A percentile compares a stretch with the other conserved stretches of the same genome.
phyloP scores from a whole-genome alignment of 2,329 filamentous ascomycete genomes.

The Balansia obtecta region DNA sequence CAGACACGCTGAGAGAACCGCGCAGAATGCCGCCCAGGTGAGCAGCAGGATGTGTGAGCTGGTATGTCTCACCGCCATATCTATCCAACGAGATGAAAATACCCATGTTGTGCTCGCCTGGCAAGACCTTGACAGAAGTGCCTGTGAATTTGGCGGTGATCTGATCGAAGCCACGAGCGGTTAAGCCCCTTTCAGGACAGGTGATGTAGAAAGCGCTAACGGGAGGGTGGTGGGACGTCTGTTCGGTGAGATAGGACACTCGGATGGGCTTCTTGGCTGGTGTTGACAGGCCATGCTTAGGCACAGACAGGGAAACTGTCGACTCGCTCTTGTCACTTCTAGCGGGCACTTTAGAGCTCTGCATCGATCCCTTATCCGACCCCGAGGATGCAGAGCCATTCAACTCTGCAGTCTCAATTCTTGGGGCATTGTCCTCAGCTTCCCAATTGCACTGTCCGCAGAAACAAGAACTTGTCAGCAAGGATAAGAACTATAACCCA shows the following conservation, averaged over 20 bases:
- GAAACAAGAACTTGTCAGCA: conserved; percentile 1
- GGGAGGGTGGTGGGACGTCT: conserved; percentile 94
- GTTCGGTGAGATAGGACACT: conserved; percentile 90
- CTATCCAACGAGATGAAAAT: conserved; percentile 85
- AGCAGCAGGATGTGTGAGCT: conserved; percentile 87
- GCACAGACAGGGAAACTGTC: conserved; percentile 37
- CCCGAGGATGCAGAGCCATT: conserved; percentile 17
- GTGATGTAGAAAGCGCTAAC: conserved; percentile 92
- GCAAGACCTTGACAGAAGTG: conserved; percentile 81
- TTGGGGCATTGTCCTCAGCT: conserved; percentile 64
- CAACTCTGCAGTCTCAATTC: conserved; percentile 41
- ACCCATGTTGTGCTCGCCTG: conserved; percentile 86
- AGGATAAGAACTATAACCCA: not conserved
- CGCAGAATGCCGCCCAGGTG: conserved; percentile 79
- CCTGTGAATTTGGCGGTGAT: conserved; percentile 96
- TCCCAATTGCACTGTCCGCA: conserved; percentile 78
- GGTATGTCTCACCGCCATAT: conserved; percentile 79
- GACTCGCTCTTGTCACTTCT: conserved; percentile 34
- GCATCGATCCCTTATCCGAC: conserved; percentile 29
- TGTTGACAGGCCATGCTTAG: conserved; percentile 29
- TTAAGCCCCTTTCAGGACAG: conserved; percentile 82
- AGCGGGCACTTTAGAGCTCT: conserved; percentile 33
- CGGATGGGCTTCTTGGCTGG: conserved; percentile 46
- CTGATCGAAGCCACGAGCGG: conserved; percentile 86
- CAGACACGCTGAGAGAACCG: conserved; percentile 78